phyloP scores from a whole-genome alignment of 441 rosid species.

The Gossypium schwendimanii region DNA sequence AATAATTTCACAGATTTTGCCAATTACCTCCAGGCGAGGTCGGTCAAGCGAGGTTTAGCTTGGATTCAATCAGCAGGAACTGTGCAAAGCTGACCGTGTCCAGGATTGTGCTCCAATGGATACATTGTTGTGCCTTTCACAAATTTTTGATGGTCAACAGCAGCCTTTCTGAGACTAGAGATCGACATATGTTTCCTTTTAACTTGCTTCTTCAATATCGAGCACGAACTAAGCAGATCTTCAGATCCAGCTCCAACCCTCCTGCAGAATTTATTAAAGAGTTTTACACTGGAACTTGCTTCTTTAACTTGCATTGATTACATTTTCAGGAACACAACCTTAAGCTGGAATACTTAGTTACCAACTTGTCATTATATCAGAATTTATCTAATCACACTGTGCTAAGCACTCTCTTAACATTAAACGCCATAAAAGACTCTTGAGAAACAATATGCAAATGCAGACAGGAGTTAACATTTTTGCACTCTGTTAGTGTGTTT shows the following conservation, averaged over 20 bases:
- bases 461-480: not conserved
- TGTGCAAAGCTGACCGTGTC: slow-evolving; percentile 72
- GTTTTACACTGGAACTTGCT: too few relatives aligned
- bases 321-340: not conserved
- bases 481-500: not conserved
- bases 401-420: not conserved
- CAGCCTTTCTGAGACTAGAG: slow-evolving; percentile 42
- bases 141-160: slow-evolving; percentile 48
- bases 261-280: slow-evolving; percentile 28
- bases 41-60: not conserved
- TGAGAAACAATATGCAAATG: not conserved
- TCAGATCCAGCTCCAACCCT: slow-evolving; percentile 72
- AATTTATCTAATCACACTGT: not conserved
- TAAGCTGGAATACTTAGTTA: not conserved
- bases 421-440: not conserved
- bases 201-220: slow-evolving; percentile 45
- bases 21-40: slow-evolving; percentile 5
- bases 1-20: slow-evolving; percentile 12
- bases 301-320: not conserved
- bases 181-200: slow-evolving; percentile 29
- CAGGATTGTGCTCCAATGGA: slow-evolving; percentile 70
- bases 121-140: slow-evolving; percentile 63
- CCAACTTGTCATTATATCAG: not conserved
- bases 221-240: slow-evolving; percentile 58
- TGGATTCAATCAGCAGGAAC: slow-evolving; percentile 31